Evolutionary conservation across 2,329 filamentous ascomycete species (phyloP).

Genomic region (Colletotrichum horii): DNA sequence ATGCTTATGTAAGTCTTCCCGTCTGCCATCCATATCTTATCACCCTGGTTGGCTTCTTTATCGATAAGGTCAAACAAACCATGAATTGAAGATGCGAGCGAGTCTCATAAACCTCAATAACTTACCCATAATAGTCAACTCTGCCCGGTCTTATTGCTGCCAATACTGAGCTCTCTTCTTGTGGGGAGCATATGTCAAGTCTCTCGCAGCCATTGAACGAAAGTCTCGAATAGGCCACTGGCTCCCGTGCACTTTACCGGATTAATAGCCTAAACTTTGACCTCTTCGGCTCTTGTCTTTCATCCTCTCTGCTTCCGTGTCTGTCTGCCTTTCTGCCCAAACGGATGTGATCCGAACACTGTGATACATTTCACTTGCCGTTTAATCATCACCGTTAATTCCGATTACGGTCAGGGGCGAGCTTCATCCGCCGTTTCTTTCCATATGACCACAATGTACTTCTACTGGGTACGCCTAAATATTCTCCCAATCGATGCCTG

Average conservation of each 20-base stretch:
- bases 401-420: neutral
- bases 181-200: neutral
- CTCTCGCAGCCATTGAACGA: neutral
- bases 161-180: neutral
- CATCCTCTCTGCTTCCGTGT: no score
- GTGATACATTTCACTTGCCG: neutral
- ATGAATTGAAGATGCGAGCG: neutral
- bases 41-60: neutral
- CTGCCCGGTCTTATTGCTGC: neutral
- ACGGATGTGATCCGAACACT: neutral
- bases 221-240: neutral
- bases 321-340: neutral
- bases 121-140: neutral
- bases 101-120: neutral
- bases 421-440: neutral
- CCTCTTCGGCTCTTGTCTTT: neutral
- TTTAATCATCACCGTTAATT: neutral
- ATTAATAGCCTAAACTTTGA: neutral
- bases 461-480: neutral
- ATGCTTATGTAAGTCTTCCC: neutral
- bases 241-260: neutral
- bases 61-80: neutral
- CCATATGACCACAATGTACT: neutral
- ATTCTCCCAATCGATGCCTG: neutral
- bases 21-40: neutral